These are phyloP conservation scores for Nidula niveotomentosa DNA, from an alignment of 1,284 basidiomycete species.

Conservation along the genomic window DNA sequence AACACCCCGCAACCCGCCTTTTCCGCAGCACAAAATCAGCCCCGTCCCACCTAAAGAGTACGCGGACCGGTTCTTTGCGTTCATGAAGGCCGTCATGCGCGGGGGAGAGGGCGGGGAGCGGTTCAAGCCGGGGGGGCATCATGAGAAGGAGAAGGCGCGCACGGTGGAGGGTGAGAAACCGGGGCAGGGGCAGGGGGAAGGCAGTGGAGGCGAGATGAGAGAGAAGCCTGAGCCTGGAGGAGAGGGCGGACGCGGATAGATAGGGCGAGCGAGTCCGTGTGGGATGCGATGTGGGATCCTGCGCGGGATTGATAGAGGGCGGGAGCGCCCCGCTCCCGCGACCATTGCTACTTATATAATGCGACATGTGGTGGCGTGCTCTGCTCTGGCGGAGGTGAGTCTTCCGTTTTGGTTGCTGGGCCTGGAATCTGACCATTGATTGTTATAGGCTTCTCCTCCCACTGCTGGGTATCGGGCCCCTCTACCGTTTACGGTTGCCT, in stretches of 20 bases:
- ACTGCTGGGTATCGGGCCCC: background rate
- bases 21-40: constrained; percentile 94
- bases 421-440: too few species aligned
- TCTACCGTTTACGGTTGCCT: background rate
- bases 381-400: too few species aligned
- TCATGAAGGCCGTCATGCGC: constrained; percentile 87
- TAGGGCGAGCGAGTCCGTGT: background rate
- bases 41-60: constrained; percentile 88
- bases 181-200: background rate
- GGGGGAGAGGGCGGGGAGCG: constrained; percentile 70
- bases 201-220: background rate
- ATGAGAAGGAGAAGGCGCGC: too few species aligned
- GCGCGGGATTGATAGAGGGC: too few species aligned
- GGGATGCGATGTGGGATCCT: background rate
- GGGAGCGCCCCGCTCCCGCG: too few species aligned
- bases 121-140: constrained; percentile 32
- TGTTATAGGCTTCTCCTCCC: background rate
- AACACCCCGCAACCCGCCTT: too few species aligned
- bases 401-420: too few species aligned
- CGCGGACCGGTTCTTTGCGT: constrained; percentile 83
- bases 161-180: too few species aligned
- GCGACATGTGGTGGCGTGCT: too few species aligned
- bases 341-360: too few species aligned
- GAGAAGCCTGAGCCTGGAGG: background rate
- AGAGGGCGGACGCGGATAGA: background rate